These are phyloP conservation scores for Vanderwaltozyma tropicalis DNA, from an alignment of 805 yeast species.

Conservation along the genomic window DNA sequence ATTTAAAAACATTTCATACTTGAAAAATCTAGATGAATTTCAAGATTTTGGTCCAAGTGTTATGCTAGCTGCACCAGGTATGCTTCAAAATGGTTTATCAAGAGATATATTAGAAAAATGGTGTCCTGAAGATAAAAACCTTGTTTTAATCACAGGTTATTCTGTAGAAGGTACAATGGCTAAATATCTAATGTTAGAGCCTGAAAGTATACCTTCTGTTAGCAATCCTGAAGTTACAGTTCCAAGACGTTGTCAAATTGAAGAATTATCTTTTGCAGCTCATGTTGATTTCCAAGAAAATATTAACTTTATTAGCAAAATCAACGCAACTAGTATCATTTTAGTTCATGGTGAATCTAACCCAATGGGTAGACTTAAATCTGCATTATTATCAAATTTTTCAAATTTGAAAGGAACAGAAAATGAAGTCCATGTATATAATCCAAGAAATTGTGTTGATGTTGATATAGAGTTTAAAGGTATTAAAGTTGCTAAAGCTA, in stretches of 20 bases:
- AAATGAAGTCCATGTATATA: constrained; percentile 80
- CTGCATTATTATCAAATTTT: constrained; percentile 83
- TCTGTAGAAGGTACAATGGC: constrained; percentile 99
- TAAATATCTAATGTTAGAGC: constrained; percentile 76
- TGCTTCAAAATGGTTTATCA: constrained; percentile 94
- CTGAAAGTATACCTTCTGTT: constrained; percentile 77
- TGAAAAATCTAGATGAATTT: constrained; percentile 69
- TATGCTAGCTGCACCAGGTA: constrained; percentile 94
- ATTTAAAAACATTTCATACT: constrained; percentile 72
- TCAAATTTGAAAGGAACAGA: constrained; percentile 73
- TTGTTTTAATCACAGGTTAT: constrained; percentile 87
- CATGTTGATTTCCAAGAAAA: constrained; percentile 96
- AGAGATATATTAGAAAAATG: constrained; percentile 85
- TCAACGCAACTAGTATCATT: constrained; percentile 75
- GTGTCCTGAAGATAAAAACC: constrained; percentile 93
- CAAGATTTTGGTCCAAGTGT: constrained; percentile 95
- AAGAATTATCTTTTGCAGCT: constrained; percentile 97
- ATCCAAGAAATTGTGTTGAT: constrained; percentile 84
- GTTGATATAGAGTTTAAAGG: constrained; percentile 72
- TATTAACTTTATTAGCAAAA: constrained; percentile 77
- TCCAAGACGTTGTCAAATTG: constrained; percentile 79
- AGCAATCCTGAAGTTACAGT: constrained; percentile 72
- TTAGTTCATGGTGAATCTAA: constrained; percentile 95
- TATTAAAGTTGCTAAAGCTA: constrained; percentile 68
- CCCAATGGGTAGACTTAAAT: constrained; percentile 96